These are phyloP conservation scores for Clonostachys byssicola DNA, from an alignment of 2,329 filamentous ascomycete species.

Conservation along the genomic window DNA sequence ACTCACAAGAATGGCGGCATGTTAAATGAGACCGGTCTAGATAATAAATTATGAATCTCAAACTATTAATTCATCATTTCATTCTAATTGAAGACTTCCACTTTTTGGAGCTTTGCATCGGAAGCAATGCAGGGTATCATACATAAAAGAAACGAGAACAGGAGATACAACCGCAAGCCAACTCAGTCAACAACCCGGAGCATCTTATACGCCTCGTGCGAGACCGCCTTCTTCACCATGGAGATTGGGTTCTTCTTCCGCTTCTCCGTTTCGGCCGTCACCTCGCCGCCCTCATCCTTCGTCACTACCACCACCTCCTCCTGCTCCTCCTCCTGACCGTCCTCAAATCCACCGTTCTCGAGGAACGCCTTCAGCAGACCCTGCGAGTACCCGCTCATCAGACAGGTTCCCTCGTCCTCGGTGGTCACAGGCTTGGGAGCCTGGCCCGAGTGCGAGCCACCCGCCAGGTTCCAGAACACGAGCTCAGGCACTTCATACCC, in stretches of 20 bases:
- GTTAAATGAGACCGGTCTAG: too few species aligned
- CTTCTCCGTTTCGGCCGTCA: constrained; percentile 22
- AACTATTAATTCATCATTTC: too few species aligned
- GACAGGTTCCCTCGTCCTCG: constrained; percentile 35
- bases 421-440: constrained; percentile 44
- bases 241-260: constrained; percentile 37
- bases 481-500: constrained; percentile 56
- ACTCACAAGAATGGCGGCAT: too few species aligned
- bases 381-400: constrained; percentile 55
- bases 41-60: too few species aligned
- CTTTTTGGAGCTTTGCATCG: too few species aligned
- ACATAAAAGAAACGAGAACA: too few species aligned
- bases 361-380: constrained; percentile 54
- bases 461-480: constrained; percentile 58
- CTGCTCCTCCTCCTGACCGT: constrained; percentile 27
- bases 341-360: constrained; percentile 40
- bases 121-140: too few species aligned
- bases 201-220: constrained; percentile 51
- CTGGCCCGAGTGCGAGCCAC: constrained; percentile 16
- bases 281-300: constrained; percentile 11
- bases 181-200: constrained; percentile 47
- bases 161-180: too few species aligned
- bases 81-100: too few species aligned
- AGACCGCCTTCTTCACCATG: constrained; percentile 43
- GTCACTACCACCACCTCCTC: constrained; percentile 14